Conservation (phyloP, 2,329 filamentous ascomycete genomes). For the Monilinia fructigena region DNA sequence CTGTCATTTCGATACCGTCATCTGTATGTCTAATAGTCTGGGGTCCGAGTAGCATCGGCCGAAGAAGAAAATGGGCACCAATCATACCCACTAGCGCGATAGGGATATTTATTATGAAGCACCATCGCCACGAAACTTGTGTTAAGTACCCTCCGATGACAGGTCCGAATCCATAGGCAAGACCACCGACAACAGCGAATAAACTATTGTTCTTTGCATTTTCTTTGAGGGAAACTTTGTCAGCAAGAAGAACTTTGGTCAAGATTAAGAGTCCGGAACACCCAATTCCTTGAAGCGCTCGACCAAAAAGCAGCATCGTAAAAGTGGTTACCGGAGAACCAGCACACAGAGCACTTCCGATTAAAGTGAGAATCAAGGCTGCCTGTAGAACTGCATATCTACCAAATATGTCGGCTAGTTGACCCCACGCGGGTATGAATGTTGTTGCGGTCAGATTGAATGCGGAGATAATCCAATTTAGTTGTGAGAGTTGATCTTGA, state of each 20-base stretch:
- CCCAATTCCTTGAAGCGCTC: slow-evolving; percentile 61
- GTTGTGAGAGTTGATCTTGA: slow-evolving; percentile 52
- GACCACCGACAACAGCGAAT: slow-evolving; percentile 58
- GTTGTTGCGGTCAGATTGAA: slow-evolving; percentile 67
- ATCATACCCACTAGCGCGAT: slow-evolving; percentile 52
- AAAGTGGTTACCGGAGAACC: slow-evolving; percentile 54
- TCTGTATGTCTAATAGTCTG: slow-evolving; percentile 45
- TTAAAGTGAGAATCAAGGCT: slow-evolving; percentile 55
- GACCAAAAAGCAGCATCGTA: slow-evolving; percentile 59
- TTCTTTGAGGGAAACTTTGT: slow-evolving; percentile 60
- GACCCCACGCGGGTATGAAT: slow-evolving; percentile 65
- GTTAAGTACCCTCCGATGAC: slow-evolving; percentile 58
- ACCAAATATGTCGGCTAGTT: slow-evolving; percentile 64
- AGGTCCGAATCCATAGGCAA: slow-evolving; percentile 58
- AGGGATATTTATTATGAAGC: slow-evolving; percentile 63
- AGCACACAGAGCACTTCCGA: slow-evolving; percentile 62
- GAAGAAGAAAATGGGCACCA: slow-evolving; percentile 56
- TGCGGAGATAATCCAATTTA: slow-evolving; percentile 69
- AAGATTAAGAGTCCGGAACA: slow-evolving; percentile 61
- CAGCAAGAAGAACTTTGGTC: slow-evolving; percentile 62
- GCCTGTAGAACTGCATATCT: slow-evolving; percentile 58
- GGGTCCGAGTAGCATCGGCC: slow-evolving; percentile 57
- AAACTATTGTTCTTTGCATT: slow-evolving; percentile 62
- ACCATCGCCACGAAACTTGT: slow-evolving; percentile 61
- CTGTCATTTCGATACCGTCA: slow-evolving; percentile 44